phyloP scores from a whole-genome alignment of 2,329 filamentous ascomycete genomes.

The Aspergillus tubingensis region DNA sequence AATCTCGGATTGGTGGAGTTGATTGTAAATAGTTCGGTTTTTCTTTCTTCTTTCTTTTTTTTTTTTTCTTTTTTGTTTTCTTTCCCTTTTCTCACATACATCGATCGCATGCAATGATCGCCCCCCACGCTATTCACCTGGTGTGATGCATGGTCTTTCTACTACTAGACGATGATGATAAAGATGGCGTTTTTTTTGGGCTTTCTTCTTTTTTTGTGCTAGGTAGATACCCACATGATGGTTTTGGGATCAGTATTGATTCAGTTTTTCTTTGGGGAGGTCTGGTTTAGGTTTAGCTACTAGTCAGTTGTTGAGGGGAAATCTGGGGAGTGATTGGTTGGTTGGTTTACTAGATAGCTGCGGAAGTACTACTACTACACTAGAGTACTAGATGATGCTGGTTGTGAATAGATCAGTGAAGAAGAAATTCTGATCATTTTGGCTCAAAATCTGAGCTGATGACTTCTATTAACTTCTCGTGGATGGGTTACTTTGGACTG shows the following conservation, averaged over 20 bases:
- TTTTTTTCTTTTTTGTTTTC: neutral
- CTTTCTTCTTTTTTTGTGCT: neutral
- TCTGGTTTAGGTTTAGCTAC: neutral
- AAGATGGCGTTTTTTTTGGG: neutral
- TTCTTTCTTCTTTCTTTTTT: neutral
- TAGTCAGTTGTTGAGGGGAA: no score
- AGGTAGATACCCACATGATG: conserved; percentile 4
- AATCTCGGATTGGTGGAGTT: conserved; percentile 38
- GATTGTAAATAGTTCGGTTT: conserved; percentile 2
- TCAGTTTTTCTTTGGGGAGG: neutral
- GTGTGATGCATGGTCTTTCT: no score
- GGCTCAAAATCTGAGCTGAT: no score
- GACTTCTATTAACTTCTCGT: no score
- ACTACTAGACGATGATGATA: neutral
- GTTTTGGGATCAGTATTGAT: neutral
- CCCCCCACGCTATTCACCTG: no score
- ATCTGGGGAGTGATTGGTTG: no score
- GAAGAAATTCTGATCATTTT: no score
- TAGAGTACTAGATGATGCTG: no score
- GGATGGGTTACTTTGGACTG: neutral
- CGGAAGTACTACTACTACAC: no score
- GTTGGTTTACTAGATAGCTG: no score
- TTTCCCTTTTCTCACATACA: neutral
- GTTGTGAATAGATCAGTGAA: no score
- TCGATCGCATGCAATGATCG: no score